A percentile compares a stretch with the other conserved stretches of the same genome.
Conservation (phyloP, 495 filamentous ascomycete genomes). For the Bombardia bombarda region DNA sequence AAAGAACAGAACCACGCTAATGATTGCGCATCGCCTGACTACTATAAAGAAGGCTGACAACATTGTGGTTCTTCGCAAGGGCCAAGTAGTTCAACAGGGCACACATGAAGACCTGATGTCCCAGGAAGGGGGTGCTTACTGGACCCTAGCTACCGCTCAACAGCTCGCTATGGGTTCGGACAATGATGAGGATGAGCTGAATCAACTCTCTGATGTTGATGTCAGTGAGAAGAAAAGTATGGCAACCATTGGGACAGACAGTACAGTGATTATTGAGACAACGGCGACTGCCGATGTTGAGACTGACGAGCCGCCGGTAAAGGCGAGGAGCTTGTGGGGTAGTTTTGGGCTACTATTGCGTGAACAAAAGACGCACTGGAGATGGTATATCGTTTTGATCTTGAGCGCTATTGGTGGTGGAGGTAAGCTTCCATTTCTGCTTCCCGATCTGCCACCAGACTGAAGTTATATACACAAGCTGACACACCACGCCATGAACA, state of each 20-base stretch:
- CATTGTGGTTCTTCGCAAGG: slow-evolving; percentile 50
- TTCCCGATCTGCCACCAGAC: too few relatives aligned
- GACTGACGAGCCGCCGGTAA: slow-evolving; percentile 15
- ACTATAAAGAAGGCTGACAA: slow-evolving; percentile 60
- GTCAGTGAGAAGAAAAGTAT: slow-evolving; percentile 34
- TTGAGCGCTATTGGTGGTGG: slow-evolving; percentile 43
- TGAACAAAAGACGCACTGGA: slow-evolving; percentile 41
- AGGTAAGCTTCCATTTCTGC: slow-evolving; percentile 24
- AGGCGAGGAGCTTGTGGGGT: slow-evolving; percentile 29
- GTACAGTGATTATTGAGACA: slow-evolving; percentile 5
- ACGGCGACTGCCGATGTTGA: slow-evolving; percentile 2
- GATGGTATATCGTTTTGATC: slow-evolving; percentile 39
- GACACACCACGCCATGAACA: slow-evolving; percentile 4
- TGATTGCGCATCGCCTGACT: slow-evolving; percentile 54
- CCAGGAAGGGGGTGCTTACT: slow-evolving; percentile 49
- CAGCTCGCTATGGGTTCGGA: slow-evolving; percentile 27
- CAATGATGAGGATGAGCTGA: slow-evolving; percentile 9
- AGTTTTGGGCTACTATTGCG: slow-evolving; percentile 36
- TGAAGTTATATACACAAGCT: too few relatives aligned
- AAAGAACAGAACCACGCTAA: slow-evolving; percentile 48
- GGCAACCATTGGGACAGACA: slow-evolving; percentile 25
- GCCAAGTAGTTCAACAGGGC: slow-evolving; percentile 60
- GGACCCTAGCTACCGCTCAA: slow-evolving; percentile 43
- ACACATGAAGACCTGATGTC: slow-evolving; percentile 59
- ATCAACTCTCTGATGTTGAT: slow-evolving; percentile 7